Percentiles rank a stretch among this genome's conserved stretches.
phyloP scores from a whole-genome alignment of 441 rosid species.

The Brassica balearica region DNA sequence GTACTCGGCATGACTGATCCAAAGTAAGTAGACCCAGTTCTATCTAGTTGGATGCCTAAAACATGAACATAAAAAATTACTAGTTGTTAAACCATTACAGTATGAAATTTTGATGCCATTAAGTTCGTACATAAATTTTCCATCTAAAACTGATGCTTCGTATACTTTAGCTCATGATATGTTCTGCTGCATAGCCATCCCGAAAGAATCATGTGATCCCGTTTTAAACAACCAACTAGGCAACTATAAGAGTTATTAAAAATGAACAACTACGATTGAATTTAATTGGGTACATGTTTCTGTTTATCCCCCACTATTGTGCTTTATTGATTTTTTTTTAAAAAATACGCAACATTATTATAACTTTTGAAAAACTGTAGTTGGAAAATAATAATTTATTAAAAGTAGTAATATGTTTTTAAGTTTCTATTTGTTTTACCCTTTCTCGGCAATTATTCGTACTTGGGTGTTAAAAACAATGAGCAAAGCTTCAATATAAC shows the following conservation, averaged over 20 bases:
- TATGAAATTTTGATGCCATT: neutral
- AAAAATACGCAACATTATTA: neutral
- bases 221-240: no score
- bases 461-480: slow-evolving; percentile 2
- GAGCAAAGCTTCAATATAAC: neutral
- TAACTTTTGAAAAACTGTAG: neutral
- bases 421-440: neutral
- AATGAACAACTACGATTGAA: neutral
- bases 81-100: neutral
- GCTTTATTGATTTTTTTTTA: neutral
- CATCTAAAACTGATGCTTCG: neutral
- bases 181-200: no score
- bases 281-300: neutral
- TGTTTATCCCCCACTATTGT: neutral
- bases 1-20: neutral
- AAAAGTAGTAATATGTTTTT: neutral
- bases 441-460: neutral
- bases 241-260: no score
- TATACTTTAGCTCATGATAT: neutral
- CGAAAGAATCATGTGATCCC: no score
- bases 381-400: neutral
- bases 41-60: neutral
- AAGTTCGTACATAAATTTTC: neutral
- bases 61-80: neutral
- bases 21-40: neutral